Conservation (phyloP, 768 basidiomycete genomes). For the Krasilnikovozyma curviuscula region DNA sequence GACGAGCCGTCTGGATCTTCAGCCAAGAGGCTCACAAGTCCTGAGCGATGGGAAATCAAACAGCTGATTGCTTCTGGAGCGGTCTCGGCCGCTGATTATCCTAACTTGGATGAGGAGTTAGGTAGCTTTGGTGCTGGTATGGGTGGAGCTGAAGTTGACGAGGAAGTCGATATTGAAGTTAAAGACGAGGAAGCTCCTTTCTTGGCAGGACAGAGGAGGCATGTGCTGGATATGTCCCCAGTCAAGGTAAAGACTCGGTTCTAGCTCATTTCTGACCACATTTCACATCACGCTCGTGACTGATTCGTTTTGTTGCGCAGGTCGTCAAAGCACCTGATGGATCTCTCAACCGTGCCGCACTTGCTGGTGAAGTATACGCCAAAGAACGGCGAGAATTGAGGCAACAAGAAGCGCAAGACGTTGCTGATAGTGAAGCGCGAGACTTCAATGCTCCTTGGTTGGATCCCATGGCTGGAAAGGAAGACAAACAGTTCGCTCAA, state of each 20-base stretch:
- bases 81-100: slow-evolving; percentile 79
- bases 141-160: slow-evolving; percentile 66
- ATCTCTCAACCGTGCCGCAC: slow-evolving; percentile 81
- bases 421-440: slow-evolving; percentile 79
- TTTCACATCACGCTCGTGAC: too few relatives aligned
- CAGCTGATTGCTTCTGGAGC: slow-evolving; percentile 92
- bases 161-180: slow-evolving; percentile 92
- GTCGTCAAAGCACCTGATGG: slow-evolving; percentile 98
- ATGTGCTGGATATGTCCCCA: slow-evolving; percentile 82
- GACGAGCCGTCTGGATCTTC: slow-evolving; percentile 40
- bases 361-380: slow-evolving; percentile 78
- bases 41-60: slow-evolving; percentile 98
- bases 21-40: slow-evolving; percentile 78
- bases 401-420: slow-evolving; percentile 83
- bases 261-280: too few relatives aligned
- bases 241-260: too few relatives aligned
- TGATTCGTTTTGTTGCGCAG: background rate
- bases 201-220: slow-evolving; percentile 86
- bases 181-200: slow-evolving; percentile 94
- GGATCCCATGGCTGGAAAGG: slow-evolving; percentile 83
- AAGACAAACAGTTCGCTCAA: slow-evolving; percentile 78
- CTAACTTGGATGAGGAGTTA: slow-evolving; percentile 74
- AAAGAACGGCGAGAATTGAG: slow-evolving; percentile 87
- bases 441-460: slow-evolving; percentile 95
- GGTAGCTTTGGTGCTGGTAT: slow-evolving; percentile 41